phyloP scores from a whole-genome alignment of 2,329 filamentous ascomycete species.

The Botrytis hyacinthi region DNA sequence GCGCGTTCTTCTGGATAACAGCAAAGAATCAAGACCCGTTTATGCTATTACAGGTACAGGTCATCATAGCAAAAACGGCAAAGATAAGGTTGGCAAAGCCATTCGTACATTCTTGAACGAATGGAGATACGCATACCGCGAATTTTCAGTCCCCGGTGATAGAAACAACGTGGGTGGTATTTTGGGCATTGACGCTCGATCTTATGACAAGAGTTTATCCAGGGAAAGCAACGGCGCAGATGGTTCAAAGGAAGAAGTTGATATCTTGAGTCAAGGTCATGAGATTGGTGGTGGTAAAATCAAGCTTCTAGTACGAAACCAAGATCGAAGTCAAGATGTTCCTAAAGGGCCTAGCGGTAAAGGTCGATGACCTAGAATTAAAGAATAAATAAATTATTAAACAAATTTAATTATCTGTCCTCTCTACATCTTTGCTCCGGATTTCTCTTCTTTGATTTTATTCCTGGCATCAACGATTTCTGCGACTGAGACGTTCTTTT shows the following conservation, averaged over 20 bases:
- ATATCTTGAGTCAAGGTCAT: conserved; percentile 63
- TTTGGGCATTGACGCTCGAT: conserved; percentile 64
- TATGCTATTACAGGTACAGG: conserved; percentile 97
- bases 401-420: conserved; percentile 15
- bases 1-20: conserved; percentile 80
- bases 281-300: conserved; percentile 64
- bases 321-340: conserved; percentile 23
- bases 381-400: conserved; percentile 35
- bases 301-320: conserved; percentile 58
- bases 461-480: conserved; percentile 44
- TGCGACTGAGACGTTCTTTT: conserved; percentile 50
- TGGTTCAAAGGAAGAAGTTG: conserved; percentile 43
- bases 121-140: conserved; percentile 92
- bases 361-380: conserved; percentile 31
- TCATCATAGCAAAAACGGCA: conserved; percentile 97
- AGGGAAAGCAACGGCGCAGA: conserved; percentile 43
- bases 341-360: conserved; percentile 37
- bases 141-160: conserved; percentile 96
- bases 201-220: conserved; percentile 61
- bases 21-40: conserved; percentile 68
- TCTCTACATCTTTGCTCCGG: conserved; percentile 22
- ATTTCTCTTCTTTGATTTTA: conserved; percentile 8
- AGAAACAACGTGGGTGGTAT: conserved; percentile 78
- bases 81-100: conserved; percentile 96
- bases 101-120: conserved; percentile 89